Base-by-base conservation (phyloP, 2,329 filamentous ascomycete genomes). In the Phialocephala subalpina region DNA sequence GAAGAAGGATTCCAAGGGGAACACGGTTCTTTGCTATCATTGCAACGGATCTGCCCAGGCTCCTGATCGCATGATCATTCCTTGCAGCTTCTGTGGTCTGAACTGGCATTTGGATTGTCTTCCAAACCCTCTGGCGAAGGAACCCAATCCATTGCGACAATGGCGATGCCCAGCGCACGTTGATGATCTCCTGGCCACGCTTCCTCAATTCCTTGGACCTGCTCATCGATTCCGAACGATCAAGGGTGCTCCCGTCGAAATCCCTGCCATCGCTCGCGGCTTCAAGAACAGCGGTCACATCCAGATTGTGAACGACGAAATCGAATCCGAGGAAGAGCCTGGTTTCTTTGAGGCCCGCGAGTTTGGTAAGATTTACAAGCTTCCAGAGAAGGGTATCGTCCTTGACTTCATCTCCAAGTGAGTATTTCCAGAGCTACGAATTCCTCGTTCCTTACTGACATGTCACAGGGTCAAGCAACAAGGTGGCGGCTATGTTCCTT, bases 81-180 rank as follows among this genome's bases (percentile, higher is more conserved):
- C 91, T 55, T 99, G 95, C 81, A 94, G 94, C 78, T 87, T 86
- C 74, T 99, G 95, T 79, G 84, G 87, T 14, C 85, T 93, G 38
- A 86, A 90, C 75, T 99, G 94, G 92, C 96, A 99, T 80, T 83
- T 97, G 60, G 95, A 98, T 78, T 99, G 96, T 79, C 82, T 97
- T 18, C 90, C 97, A 75, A 92, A 93, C 33, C 94, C 95, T 38
- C 81, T 94, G 75, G 89, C 94, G 38, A 88, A 92, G 63, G 92
- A 93, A 45, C 94, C 94, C 12, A 85, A 89, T 59, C 83, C 90
- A 60, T 88, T 90, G 56, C 82, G 83, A 74, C 91, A 89, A 63
- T 99, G 94, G 93, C 91, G 89, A 78, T 99, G 96, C 76, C 95
- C 95, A 58, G 89, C 92, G 69, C 96, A 99, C 77, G 84, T 91